Evolutionary conservation across 2,329 filamentous ascomycete species (phyloP).

Genomic region (Ciborinia camelliae): DNA sequence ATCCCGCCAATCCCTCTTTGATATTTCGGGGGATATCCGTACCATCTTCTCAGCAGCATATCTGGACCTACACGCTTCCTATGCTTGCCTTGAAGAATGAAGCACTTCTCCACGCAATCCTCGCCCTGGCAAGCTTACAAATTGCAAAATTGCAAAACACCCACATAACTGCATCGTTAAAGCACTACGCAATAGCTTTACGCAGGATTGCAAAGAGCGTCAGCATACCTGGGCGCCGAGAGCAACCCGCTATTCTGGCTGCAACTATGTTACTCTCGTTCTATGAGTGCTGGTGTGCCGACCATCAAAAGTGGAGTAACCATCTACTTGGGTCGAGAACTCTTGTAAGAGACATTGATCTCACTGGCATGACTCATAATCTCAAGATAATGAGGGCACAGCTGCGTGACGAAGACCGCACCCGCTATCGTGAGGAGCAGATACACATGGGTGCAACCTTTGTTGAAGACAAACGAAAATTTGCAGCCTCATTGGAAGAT

Average conservation of each 20-base stretch:
- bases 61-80: slow-evolving; percentile 75
- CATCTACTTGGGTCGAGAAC: slow-evolving; percentile 83
- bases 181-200: slow-evolving; percentile 86
- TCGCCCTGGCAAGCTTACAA: slow-evolving; percentile 82
- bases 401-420: slow-evolving; percentile 29
- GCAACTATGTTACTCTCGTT: slow-evolving; percentile 83
- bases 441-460: slow-evolving; percentile 10
- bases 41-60: slow-evolving; percentile 60
- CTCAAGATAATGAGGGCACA: slow-evolving; percentile 60
- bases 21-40: slow-evolving; percentile 60
- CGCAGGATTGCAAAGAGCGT: slow-evolving; percentile 76
- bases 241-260: slow-evolving; percentile 78
- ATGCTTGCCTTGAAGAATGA: slow-evolving; percentile 79
- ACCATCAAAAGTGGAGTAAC: slow-evolving; percentile 93
- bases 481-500: slow-evolving; percentile 39
- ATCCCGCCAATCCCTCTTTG: slow-evolving; percentile 68
- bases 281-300: slow-evolving; percentile 91
- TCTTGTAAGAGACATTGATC: slow-evolving; percentile 78
- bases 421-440: slow-evolving; percentile 18
- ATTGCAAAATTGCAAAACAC: slow-evolving; percentile 77
- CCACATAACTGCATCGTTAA: slow-evolving; percentile 75
- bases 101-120: slow-evolving; percentile 85
- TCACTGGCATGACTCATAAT: slow-evolving; percentile 66
- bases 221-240: slow-evolving; percentile 62
- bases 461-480: slow-evolving; percentile 24